Evolutionary conservation across 2,329 filamentous ascomycete genomes (phyloP).

Genomic region (Diaporthe eres): DNA sequence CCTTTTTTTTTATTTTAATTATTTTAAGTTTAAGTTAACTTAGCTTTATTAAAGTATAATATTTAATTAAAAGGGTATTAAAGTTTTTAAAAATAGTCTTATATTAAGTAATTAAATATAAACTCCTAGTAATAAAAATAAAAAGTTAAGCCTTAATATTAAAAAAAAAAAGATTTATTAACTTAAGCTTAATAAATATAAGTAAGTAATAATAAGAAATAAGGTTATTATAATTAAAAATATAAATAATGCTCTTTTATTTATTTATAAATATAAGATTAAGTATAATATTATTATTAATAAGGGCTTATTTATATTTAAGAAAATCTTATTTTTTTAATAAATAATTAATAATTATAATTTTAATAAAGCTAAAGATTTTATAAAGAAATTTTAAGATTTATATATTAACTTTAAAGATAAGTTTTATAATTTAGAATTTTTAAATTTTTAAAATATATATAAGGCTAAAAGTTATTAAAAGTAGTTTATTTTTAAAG

Average conservation of each 20-base stretch:
- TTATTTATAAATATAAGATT: background rate
- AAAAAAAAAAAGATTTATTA: background rate
- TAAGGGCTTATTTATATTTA: fast-evolving
- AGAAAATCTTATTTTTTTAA: background rate
- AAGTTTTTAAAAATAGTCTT: background rate
- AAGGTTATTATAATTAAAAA: background rate
- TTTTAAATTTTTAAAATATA: background rate
- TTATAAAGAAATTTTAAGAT: background rate
- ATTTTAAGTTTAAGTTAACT: background rate
- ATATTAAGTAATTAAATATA: background rate
- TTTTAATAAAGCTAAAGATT: background rate
- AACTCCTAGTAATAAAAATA: background rate
- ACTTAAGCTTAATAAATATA: background rate
- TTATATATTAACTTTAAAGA: background rate
- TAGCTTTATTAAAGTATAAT: background rate
- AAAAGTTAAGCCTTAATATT: background rate
- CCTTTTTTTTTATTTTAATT: no score
- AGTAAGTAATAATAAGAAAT: background rate
- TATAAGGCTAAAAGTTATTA: background rate
- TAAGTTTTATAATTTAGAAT: background rate
- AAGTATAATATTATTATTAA: background rate
- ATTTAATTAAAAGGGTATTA: background rate
- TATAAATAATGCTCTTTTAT: no score
- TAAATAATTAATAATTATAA: background rate
- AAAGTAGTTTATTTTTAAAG: background rate